Percentiles rank a stretch among this genome's conserved stretches.
Conservation (phyloP, 208 protist species). For the Acanthamoeba divionensis region DNA sequence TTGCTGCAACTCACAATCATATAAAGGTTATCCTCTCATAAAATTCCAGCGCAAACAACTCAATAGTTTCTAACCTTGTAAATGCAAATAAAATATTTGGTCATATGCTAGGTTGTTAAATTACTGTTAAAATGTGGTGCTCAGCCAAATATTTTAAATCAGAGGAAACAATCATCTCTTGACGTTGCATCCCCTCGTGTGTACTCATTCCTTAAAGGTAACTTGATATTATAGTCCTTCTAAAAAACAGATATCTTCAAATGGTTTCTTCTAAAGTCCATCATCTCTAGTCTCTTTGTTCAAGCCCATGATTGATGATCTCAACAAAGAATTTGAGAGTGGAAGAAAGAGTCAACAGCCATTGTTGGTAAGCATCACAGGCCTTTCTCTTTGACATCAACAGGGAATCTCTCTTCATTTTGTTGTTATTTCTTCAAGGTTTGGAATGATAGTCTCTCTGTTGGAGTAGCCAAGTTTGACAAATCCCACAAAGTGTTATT, state of each 20-base stretch:
- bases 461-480: constrained; percentile 31
- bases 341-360: neutral
- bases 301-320: constrained; percentile 31
- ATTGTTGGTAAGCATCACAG: too few species aligned
- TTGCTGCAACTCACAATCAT: constrained; percentile 47
- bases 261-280: too few species aligned
- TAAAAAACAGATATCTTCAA: too few species aligned
- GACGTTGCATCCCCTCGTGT: constrained; percentile 14
- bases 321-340: constrained; percentile 3
- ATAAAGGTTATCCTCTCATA: neutral
- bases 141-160: neutral
- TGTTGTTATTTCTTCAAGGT: too few species aligned
- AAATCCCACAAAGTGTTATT: constrained; percentile 3
- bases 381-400: too few species aligned
- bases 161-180: neutral
- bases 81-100: neutral
- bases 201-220: neutral
- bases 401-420: too few species aligned
- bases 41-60: neutral
- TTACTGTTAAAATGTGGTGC: neutral
- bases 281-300: constrained; percentile 9
- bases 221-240: neutral
- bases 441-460: constrained; percentile 20
- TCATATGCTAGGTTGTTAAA: neutral
- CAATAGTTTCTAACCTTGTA: neutral